Base-by-base conservation (phyloP, 495 filamentous ascomycete genomes). In the Articulospora tetracladia region DNA sequence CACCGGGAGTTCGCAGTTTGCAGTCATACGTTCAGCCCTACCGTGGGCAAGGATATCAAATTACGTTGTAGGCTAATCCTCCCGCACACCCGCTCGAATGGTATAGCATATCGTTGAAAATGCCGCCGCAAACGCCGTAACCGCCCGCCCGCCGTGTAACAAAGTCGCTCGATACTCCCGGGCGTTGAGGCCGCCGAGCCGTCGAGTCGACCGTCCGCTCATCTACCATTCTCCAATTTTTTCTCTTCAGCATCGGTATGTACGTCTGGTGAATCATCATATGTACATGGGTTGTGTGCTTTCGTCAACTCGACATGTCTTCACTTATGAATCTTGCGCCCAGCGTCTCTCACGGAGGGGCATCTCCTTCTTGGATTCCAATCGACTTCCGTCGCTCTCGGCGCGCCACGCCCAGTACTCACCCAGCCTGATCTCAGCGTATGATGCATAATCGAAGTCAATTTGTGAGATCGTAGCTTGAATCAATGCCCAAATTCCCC, bases 361-460 rank as follows among this genome's bases (percentile, higher is more conserved):
- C 72, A 83, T 80, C 64, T 90, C 84, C 63, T 79, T 78, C 1
- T 81, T 83, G 3, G 77, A 70, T 20, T 71, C 69, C 36, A 77
- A 69, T n/a, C 86, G 78, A 44, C 75, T 80, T 10, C 86, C 88
- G 51, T 88, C 81, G 10, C 70, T 66, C 72, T 92, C 89, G 13
- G 78, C 85, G 60, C 91, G 87, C 94, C 94, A 99, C n/a, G 86
- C 91, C 80, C 87, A 96, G 73, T 97, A 99, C 76, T 99, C 94
- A 39, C 89, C 89, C 10, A 99, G 76, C 57, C 95, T 80, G 3
- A 87, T 69, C 70, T 97, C 90, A 23, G 93, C 95, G 73, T 98
- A 99, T 24, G 82, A 80, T 34, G 91, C 90, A 66, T 98, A 99
- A 73, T 99, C 92, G 68, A 99, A 99, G 70, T 98, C 92, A 63